phyloP scores from a whole-genome alignment of 108 stramenopile species.

The Cyclotella atomus region DNA sequence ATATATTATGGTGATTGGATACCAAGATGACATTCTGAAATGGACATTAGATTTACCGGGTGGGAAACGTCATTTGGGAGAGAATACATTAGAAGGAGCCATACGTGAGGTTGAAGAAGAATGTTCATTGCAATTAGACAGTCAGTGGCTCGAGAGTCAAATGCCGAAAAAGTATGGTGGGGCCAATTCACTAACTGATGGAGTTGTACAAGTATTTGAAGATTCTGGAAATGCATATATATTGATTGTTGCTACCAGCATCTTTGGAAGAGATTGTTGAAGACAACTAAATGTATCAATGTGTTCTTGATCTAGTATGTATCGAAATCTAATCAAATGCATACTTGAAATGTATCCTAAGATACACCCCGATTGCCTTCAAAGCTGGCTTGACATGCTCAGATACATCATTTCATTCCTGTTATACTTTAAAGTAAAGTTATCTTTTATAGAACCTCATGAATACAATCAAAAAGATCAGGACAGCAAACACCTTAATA shows the following conservation, averaged over 20 bases:
- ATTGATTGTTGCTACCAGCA: background rate
- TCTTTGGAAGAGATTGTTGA: too few relatives aligned
- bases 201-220: slow-evolving; percentile 1
- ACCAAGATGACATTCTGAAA: slow-evolving; percentile 7
- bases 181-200: background rate
- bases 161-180: slow-evolving; percentile 31
- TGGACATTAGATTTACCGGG: slow-evolving; percentile 57
- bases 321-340: too few relatives aligned
- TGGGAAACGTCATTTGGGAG: slow-evolving; percentile 67
- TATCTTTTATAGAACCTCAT: slow-evolving; percentile 75
- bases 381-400: too few relatives aligned
- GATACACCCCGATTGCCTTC: too few relatives aligned
- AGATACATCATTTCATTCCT: too few relatives aligned
- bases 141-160: slow-evolving; percentile 28
- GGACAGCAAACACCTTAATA: slow-evolving; percentile 80
- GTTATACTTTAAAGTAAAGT: too few relatives aligned
- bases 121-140: slow-evolving; percentile 46
- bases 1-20: slow-evolving; percentile 46
- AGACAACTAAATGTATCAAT: too few relatives aligned
- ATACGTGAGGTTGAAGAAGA: slow-evolving; percentile 64
- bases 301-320: too few relatives aligned
- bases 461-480: slow-evolving; percentile 87
- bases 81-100: slow-evolving; percentile 48
- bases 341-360: too few relatives aligned
- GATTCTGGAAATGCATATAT: background rate